Base-by-base conservation (phyloP, 2,329 filamentous ascomycete genomes). In the Cytospora piceae region DNA sequence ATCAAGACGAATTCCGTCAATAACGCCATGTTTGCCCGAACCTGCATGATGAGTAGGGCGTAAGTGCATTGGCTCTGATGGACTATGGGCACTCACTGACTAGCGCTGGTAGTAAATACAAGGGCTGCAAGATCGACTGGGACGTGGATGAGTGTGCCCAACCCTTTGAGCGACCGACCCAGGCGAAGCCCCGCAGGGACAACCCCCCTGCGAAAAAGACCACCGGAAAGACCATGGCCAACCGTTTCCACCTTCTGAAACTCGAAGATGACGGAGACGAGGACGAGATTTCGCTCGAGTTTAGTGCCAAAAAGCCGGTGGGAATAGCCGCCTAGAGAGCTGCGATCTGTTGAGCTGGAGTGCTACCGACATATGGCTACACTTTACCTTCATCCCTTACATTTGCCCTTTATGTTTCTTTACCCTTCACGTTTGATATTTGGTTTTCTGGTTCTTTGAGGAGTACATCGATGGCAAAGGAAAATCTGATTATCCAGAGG, bases 1-100 rank as follows among this genome's bases (percentile, higher is more conserved):
- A 87, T 96, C 69, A 88, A 85, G 63, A 92, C 89, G 9, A 96
- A 94, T 75, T 93, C 91, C 0, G 83, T 96, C 12, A 84, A 90
- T 72, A 89, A 90, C 68, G 90, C 92, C 14, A 83, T 92, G 61
- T 92, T 89, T 76, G 91, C 92, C 11, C 85, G 87, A 22, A 91
- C 86, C 12, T 95, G 92, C 78, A 91, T 96, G 89, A 88, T 90
- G 85, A 87, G 83, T 69, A 79, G 82, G 62, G 69, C 70, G 83
- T 85, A 74, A 73, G 82, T 77, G 11, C 32, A 20, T 37, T 37
- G 24, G n/a, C 24, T 29, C 39, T 27, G 39, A 61, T 7, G 12
- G 75, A 77, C 6, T 22, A 5, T 17, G 29, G 7, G 2, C 8
- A 11, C 24, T 31, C 14, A 49, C 57, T 46, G 58, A 15, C 37